Base-by-base conservation (phyloP, 2,329 filamentous ascomycete species). In the Sporothrix inflata region DNA sequence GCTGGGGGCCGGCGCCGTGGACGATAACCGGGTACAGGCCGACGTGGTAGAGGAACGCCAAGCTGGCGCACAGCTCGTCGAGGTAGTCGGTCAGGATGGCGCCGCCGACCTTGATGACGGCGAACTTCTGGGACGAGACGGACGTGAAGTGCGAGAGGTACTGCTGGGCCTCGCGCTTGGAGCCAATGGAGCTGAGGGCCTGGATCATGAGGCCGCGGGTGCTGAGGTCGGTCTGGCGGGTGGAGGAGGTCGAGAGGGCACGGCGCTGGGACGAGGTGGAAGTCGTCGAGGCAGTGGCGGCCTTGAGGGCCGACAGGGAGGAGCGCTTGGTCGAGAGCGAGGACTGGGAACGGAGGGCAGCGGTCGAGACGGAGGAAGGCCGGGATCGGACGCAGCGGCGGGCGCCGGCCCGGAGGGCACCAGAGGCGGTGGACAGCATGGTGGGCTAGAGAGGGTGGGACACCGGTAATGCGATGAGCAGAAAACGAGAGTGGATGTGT, bases 71-170 rank as follows among this genome's bases (percentile, higher is more conserved):
- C 71, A 99, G 89, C 78, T 94, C 94, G 81, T 97, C 92, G 71
- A 98, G 87, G 82, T 98, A 92, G 80, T 98, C 94, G 74, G 94
- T 97, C 78, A 99, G 88, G 78, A 98, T 98, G 75, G 95, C 96
- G 74, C 95, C 96, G 74, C 95, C 96, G 71, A 98, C 95, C 86
- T 99, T 99, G 83, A 99, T 97, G 66, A 99, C 95, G 76, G 94
- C 95, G 82, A 98, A 99, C 80, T 97, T 94, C 84, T 98, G 94
- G 47, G 94, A 97, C 60, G 94, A 96, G 74, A 98, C 94, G 45
- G 94, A 97, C 77, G 92, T 96, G 86, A 99, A 99, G 81, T 98
- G 94, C 76, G 94, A 96, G 73, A 98, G 90, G 83, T 98, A 98
- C 83, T 98, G 95, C 85, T 98, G 93, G 75, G 97, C 94, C 85